phyloP scores from a whole-genome alignment of 139 green algal species.

The Yamagishiella unicocca region DNA sequence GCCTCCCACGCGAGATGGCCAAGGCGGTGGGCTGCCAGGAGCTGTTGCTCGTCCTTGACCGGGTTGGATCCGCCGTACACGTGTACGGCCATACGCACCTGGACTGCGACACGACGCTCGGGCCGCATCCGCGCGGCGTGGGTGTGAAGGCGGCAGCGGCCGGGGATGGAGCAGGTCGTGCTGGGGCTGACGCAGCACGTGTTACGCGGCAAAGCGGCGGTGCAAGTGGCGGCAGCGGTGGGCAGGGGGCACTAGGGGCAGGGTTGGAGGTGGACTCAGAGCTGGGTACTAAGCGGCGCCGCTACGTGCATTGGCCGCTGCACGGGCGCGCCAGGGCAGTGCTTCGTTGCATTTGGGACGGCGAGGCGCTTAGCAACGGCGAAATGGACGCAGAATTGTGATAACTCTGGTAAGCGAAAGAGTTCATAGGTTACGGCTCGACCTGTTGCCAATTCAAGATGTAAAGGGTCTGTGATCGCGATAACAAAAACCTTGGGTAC shows the following conservation, averaged over 20 bases:
- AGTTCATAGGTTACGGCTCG: neutral
- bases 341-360: neutral
- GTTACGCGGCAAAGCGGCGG: no score
- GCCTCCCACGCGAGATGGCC: conserved; percentile 25
- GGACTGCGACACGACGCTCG: neutral
- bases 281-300: no score
- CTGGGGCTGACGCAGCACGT: no score
- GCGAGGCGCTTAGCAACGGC: neutral
- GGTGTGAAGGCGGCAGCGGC: neutral
- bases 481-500: neutral
- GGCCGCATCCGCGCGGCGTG: no score
- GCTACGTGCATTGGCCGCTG: conserved; percentile 36
- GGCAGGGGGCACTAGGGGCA: no score
- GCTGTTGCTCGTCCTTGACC: conserved; percentile 38
- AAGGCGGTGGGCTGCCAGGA: conserved; percentile 55
- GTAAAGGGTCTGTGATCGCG: neutral
- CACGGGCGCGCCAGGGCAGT: neutral
- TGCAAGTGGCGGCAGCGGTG: neutral
- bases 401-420: neutral
- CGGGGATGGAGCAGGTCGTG: neutral
- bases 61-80: neutral
- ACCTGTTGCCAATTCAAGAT: neutral
- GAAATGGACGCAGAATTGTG: neutral
- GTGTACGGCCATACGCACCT: conserved; percentile 46
- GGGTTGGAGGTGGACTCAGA: no score